phyloP scores from a whole-genome alignment of 306 rosid genomes.

The Inga laurina region DNA sequence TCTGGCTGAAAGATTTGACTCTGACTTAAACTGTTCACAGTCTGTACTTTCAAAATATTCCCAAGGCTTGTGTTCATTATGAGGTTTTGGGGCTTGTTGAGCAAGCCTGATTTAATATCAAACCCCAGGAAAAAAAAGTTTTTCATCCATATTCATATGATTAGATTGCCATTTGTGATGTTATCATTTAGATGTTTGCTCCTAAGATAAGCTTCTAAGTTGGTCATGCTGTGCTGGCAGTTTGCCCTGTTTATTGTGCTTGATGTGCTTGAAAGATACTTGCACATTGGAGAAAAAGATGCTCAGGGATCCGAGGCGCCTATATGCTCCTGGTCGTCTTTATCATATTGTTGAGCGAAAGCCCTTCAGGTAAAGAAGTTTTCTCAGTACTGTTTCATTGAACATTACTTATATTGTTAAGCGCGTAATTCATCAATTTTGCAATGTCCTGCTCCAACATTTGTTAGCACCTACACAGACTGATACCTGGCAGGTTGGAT shows the following conservation, averaged over 20 bases:
- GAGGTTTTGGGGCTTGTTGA: slow-evolving; percentile 18
- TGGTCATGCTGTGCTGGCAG: slow-evolving; percentile 52
- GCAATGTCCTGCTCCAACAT: background rate
- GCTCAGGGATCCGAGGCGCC: slow-evolving; percentile 92
- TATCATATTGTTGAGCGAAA: slow-evolving; percentile 95
- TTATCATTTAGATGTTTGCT: slow-evolving; percentile 22
- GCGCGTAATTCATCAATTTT: too few relatives aligned
- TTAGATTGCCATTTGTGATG: slow-evolving; percentile 3
- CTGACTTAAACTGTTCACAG: slow-evolving; percentile 2
- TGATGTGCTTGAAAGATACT: slow-evolving; percentile 90
- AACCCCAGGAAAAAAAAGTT: background rate
- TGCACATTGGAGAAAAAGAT: slow-evolving; percentile 83
- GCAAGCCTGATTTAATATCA: slow-evolving; percentile 17
- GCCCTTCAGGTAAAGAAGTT: slow-evolving; percentile 75
- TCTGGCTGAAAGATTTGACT: background rate
- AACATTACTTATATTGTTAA: background rate
- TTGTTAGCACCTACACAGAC: background rate
- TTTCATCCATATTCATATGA: slow-evolving; percentile 34
- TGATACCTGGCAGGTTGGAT: background rate
- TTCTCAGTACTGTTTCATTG: slow-evolving; percentile 14
- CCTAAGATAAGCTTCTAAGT: slow-evolving; percentile 30
- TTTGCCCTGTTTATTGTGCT: slow-evolving; percentile 87
- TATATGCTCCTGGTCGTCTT: slow-evolving; percentile 95
- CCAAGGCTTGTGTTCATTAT: slow-evolving; percentile 12
- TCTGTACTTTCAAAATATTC: background rate